Evolutionary conservation across 2,329 filamentous ascomycete species (phyloP).

Genomic region (Calonectria honghensis): DNA sequence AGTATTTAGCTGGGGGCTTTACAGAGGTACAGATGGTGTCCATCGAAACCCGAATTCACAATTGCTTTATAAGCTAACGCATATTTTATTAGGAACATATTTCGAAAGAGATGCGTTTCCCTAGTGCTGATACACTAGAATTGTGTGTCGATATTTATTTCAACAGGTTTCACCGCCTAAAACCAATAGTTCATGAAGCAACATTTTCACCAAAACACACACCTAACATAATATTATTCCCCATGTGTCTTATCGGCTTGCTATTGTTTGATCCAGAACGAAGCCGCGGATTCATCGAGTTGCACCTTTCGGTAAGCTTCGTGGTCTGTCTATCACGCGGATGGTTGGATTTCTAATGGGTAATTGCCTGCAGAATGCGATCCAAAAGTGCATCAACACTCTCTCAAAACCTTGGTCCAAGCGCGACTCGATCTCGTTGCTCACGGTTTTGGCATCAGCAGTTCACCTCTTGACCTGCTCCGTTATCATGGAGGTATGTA

Average conservation of each 20-base stretch:
- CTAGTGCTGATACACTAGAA: slow-evolving; percentile 1
- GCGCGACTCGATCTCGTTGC: not conserved
- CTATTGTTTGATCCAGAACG: slow-evolving; percentile 11
- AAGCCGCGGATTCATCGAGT: slow-evolving; percentile 6
- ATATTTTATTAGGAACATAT: not conserved
- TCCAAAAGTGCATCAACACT: not conserved
- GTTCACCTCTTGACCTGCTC: slow-evolving; percentile 4
- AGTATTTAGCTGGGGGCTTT: not conserved
- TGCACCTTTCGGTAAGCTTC: slow-evolving; percentile 8
- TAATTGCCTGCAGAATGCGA: not conserved
- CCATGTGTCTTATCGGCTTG: slow-evolving; percentile 4
- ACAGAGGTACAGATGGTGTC: not conserved
- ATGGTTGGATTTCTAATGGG: not conserved
- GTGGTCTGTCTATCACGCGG: too few species aligned
- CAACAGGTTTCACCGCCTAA: slow-evolving; percentile 11
- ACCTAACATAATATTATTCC: slow-evolving; percentile 6
- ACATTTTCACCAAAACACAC: slow-evolving; percentile 8
- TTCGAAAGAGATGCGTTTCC: not conserved
- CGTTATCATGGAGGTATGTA: slow-evolving; percentile 2
- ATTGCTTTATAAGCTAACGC: not conserved
- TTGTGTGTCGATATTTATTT: slow-evolving; percentile 9
- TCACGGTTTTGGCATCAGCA: not conserved
- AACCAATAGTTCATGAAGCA: not conserved
- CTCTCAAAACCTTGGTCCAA: slow-evolving; percentile 16
- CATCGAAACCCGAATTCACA: not conserved